Percentiles rank a stretch among this genome's conserved stretches.
These are phyloP conservation scores for Craterostigma plantagineum DNA, from an alignment of 257 asterid genomes.

Conservation along the genomic window DNA sequence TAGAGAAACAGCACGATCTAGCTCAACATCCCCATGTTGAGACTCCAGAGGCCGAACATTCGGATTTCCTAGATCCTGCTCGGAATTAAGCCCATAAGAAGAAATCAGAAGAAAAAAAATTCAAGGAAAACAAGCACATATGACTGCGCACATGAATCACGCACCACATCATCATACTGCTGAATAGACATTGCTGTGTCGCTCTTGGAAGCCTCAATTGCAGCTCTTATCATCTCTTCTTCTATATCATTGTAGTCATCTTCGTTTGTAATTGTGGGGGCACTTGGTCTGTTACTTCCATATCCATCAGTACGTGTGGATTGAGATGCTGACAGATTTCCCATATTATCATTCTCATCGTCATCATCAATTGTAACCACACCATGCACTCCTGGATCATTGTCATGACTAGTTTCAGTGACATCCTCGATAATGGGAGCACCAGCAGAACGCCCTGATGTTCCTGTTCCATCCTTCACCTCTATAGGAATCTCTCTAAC, in stretches of 20 bases:
- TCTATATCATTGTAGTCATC: conserved; percentile 76
- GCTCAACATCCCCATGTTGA: conserved; percentile 35
- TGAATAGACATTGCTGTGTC: conserved; percentile 43
- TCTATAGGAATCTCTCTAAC: conserved; percentile 67
- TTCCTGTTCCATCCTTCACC: conserved; percentile 50
- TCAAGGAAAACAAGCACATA: conserved; percentile 4
- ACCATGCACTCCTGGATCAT: conserved; percentile 37
- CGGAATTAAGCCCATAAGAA: conserved; percentile 6
- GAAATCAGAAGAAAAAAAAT: conserved; percentile 1
- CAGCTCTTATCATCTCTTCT: conserved; percentile 97
- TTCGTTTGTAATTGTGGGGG: conserved; percentile 33
- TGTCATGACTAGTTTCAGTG: conserved; percentile 35
- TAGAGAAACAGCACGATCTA: conserved; percentile 58
- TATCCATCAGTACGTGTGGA: conserved; percentile 10
- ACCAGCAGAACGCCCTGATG: conserved; percentile 27
- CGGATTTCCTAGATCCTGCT: conserved; percentile 30
- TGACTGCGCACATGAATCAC: conserved; percentile 10
- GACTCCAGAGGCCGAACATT: conserved; percentile 28
- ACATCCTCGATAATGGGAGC: conserved; percentile 43
- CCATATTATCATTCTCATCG: conserved; percentile 14
- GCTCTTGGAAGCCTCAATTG: conserved; percentile 89
- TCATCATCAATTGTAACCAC: conserved; percentile 41
- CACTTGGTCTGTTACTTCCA: conserved; percentile 31
- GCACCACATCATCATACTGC: conserved; percentile 25
- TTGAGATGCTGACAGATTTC: conserved; percentile 13